A percentile compares a stretch with the other conserved stretches of the same genome.
These are phyloP conservation scores for Teratosphaeria viscida DNA, from an alignment of 2,329 filamentous ascomycete genomes.

Conservation along the genomic window DNA sequence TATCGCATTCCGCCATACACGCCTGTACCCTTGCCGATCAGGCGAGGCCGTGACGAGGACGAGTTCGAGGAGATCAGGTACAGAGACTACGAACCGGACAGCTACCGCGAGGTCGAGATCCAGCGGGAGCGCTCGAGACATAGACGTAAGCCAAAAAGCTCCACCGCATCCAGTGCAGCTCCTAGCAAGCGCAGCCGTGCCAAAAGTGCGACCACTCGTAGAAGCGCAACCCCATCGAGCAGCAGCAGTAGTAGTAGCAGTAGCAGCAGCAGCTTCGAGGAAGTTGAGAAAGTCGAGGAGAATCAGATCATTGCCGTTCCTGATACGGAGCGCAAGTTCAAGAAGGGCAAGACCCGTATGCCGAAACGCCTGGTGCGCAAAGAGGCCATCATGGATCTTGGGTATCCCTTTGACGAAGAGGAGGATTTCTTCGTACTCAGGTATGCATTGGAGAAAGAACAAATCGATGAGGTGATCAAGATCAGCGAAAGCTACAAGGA, in stretches of 20 bases:
- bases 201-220: slow-evolving; percentile 8
- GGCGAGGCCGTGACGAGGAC: slow-evolving; percentile 45
- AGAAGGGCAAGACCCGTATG: slow-evolving; percentile 80
- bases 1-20: slow-evolving; percentile 56
- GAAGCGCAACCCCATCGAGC: slow-evolving; percentile 27
- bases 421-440: slow-evolving; percentile 72
- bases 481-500: slow-evolving; percentile 64
- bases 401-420: slow-evolving; percentile 83
- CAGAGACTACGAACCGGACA: slow-evolving; percentile 29
- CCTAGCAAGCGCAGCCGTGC: slow-evolving; percentile 10
- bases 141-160: slow-evolving; percentile 16
- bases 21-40: slow-evolving; percentile 54
- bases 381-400: slow-evolving; percentile 69
- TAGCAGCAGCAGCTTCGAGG: slow-evolving; percentile 8
- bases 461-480: slow-evolving; percentile 82
- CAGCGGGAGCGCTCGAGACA: slow-evolving; percentile 34
- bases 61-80: slow-evolving; percentile 53
- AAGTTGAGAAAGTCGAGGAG: slow-evolving; percentile 14
- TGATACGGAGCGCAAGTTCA: slow-evolving; percentile 22
- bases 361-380: slow-evolving; percentile 70
- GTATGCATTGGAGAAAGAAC: slow-evolving; percentile 75
- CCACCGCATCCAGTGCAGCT: slow-evolving; percentile 9
- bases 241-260: slow-evolving; percentile 32
- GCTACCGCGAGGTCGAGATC: slow-evolving; percentile 41
- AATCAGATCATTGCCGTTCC: slow-evolving; percentile 6